These are phyloP conservation scores for Alternaria infectoria DNA, from an alignment of 2,329 filamentous ascomycete genomes.

Conservation along the genomic window DNA sequence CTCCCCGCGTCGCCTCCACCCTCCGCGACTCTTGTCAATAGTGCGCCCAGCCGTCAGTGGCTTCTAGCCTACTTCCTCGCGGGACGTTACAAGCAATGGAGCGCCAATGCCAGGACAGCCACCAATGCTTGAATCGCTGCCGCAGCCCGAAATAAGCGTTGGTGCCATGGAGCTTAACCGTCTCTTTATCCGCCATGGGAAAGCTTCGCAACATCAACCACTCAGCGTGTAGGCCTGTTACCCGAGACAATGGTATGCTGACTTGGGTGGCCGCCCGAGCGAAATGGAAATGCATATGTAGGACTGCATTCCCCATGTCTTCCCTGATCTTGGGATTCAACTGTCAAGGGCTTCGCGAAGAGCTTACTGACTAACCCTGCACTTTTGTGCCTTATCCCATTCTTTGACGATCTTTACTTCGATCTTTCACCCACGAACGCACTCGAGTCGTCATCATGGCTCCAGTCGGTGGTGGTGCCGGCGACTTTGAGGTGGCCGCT, in stretches of 20 bases:
- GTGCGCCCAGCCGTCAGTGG: not conserved
- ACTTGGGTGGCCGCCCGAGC: not conserved
- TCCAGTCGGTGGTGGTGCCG: conserved; percentile 42
- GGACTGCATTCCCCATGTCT: not conserved
- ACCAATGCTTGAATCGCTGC: conserved; percentile 4
- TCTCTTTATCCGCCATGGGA: conserved; percentile 3
- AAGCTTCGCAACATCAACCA: conserved; percentile 1
- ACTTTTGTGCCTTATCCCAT: not conserved
- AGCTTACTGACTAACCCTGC: not conserved
- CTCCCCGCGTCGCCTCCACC: not conserved
- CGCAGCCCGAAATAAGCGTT: not conserved
- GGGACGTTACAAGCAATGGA: not conserved
- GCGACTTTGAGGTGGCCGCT: conserved; percentile 49
- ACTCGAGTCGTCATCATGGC: conserved; percentile 39
- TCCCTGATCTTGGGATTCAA: conserved; percentile 2
- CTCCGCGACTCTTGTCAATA: not conserved
- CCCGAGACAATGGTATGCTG: not conserved
- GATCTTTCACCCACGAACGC: not conserved
- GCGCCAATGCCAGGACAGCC: not conserved
- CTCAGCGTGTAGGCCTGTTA: not conserved
- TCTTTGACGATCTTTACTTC: not conserved
- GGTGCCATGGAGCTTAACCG: conserved; percentile 11
- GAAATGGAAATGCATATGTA: conserved; percentile 8
- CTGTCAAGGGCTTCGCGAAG: conserved; percentile 4
- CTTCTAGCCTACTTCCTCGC: not conserved